Base-by-base conservation (phyloP, 768 basidiomycete species). In the Hericium erinaceus region DNA sequence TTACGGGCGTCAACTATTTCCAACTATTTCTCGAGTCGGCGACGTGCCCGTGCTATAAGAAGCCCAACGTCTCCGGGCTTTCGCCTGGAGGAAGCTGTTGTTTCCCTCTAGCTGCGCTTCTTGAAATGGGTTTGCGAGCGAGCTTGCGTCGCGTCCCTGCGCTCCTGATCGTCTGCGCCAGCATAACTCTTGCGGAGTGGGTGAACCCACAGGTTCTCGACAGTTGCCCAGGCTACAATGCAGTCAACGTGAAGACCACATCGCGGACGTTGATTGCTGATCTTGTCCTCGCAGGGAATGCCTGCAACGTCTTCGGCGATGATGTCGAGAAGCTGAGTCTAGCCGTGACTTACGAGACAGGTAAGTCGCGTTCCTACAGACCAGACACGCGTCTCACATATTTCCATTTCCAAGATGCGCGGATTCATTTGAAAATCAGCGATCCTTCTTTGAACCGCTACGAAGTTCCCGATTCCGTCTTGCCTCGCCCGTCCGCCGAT, bases 391-490 rank as follows among this genome's bases (percentile, higher is more conserved):
- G 3, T 46, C 39, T n/a, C 20, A 12, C 46, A 46, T 11, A 52
- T 39, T 38, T 57, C 16, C 63, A 11, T 24, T 37, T 24, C 12
- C 20, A 59, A 84, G 82, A 66, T 5, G 74, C 76, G 28, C 80
- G 85, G 22, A 80, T 87, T 20, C 84, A 85, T 59, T 67, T 86
- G 59, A 85, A 85, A 66, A 81, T 86, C 54, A 76, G 74, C 0
- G 84, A 87, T 60, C 65, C 80, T 0, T 63, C 74, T 0, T 65
- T 67, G 7, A 49, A 67, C 2, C 81, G 84, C 22, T 87, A 82
- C 60, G 83, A 87, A 65, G 81, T 88, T 0, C 85, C 86, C 7
- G 78, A 79, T 12, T 75, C 75, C 0, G 79, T 87, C 24, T 67
- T 87, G 44, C 82, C 83, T 11, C 77, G 82, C 0, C 85, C 85